A percentile compares a stretch with the other conserved stretches of the same genome.
Evolutionary conservation across 106 monocot genomes (phyloP).

Genomic region (Vanilla planifolia): DNA sequence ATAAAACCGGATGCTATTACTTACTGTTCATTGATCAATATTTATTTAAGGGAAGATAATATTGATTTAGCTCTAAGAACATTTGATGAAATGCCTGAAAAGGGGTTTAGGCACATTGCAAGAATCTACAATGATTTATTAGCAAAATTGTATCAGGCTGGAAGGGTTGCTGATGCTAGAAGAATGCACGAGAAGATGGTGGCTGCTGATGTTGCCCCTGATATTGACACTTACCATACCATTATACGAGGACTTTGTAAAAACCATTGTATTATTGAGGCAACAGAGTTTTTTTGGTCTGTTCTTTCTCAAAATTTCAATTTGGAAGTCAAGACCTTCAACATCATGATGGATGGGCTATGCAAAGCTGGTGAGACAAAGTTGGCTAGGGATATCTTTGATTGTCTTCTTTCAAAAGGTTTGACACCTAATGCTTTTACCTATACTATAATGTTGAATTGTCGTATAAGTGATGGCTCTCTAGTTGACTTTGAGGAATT

Average conservation of each 20-base stretch:
- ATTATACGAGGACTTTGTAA: constrained; percentile 21
- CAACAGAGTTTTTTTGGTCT: constrained; percentile 6
- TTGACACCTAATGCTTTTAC: constrained; percentile 17
- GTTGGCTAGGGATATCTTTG: constrained; percentile 15
- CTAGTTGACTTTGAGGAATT: constrained; percentile 12
- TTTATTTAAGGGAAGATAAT: background rate
- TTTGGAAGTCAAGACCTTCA: constrained; percentile 5
- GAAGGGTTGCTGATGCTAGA: constrained; percentile 12
- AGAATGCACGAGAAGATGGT: constrained; percentile 8
- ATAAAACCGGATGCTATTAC: constrained; percentile 6
- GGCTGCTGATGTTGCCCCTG: constrained; percentile 1
- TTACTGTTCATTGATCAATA: constrained; percentile 12
- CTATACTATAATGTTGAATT: constrained; percentile 12
- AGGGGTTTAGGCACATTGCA: constrained; percentile 4
- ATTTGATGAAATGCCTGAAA: constrained; percentile 7
- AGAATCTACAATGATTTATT: constrained; percentile 12
- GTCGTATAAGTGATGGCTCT: constrained; percentile 19
- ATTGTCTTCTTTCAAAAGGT: constrained; percentile 1
- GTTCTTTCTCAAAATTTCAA: background rate
- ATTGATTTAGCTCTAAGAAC: constrained; percentile 5
- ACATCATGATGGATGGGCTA: constrained; percentile 15
- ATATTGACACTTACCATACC: constrained; percentile 8
- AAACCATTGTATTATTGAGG: constrained; percentile 16
- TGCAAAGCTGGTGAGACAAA: constrained; percentile 11
- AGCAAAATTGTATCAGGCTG: constrained; percentile 7